Evolutionary conservation across 345 rosid species (phyloP).

Genomic region (Citrus medica): DNA sequence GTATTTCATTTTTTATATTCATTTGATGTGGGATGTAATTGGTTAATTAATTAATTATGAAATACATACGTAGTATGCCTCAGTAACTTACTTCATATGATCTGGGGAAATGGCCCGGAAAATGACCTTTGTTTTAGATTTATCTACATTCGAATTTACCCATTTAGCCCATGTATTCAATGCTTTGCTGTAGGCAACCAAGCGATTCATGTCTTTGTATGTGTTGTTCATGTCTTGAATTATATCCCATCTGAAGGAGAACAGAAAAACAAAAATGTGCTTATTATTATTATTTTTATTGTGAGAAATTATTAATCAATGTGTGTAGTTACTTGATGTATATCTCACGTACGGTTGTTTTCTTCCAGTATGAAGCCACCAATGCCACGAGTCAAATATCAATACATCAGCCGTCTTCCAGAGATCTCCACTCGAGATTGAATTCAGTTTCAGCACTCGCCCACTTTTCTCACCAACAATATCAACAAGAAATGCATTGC

Average conservation of each 20-base stretch:
- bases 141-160: constrained; percentile 26
- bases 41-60: not conserved
- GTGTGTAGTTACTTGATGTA: not conserved
- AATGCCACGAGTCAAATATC: constrained; percentile 83
- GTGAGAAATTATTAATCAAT: not conserved
- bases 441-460: constrained; percentile 47
- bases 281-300: no score
- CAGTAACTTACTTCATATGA: constrained; percentile 30
- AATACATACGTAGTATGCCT: not conserved
- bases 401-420: constrained; percentile 60
- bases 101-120: constrained; percentile 43
- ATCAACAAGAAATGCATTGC: constrained; percentile 75
- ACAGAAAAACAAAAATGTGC: not conserved
- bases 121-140: constrained; percentile 32
- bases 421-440: constrained; percentile 42
- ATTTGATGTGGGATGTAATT: no score
- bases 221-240: constrained; percentile 15
- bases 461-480: constrained; percentile 30
- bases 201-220: constrained; percentile 32
- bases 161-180: constrained; percentile 44
- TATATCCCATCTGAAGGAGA: constrained; percentile 32
- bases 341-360: constrained; percentile 54
- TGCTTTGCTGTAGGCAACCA: constrained; percentile 38
- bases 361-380: constrained; percentile 79
- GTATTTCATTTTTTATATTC: no score